Base-by-base conservation (phyloP, 2,329 filamentous ascomycete species). In the Karstenula rhodostoma region DNA sequence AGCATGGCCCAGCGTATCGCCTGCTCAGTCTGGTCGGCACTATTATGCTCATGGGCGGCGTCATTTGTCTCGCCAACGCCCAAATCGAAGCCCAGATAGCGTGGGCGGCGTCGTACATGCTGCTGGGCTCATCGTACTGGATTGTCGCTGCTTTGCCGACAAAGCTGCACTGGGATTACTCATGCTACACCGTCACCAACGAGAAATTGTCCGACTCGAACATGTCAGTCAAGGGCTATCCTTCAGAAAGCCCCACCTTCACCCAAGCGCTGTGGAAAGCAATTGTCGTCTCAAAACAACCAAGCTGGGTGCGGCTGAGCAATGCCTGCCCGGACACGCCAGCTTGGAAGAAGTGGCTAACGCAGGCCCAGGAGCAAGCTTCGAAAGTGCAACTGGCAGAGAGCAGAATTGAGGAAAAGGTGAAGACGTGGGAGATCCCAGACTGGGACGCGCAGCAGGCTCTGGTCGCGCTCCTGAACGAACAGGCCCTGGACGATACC, bases 1-100 rank as follows among this genome's bases (percentile, higher is more conserved):
- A 75, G 32, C 71, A 78, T 57, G 77, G 75, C 0, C 71, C 76
- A 2, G 69, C 75, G 4, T 84, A 84, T 63, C 75, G 82, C 25
- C 68, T 83, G 9, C 73, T 84, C 13, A 82, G 82, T n/a, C 70
- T 85, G 23, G 64, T 83, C 3, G 83, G 81, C 61, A 84, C 82
- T 6, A 71, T 84, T 48, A 76, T 85, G 72, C 78, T 85, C 51
- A 85, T 85, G 83, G 76, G 81, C 40, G 82, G 83, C 13, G 82
- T 85, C 63, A 82, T 85, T 44, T 79, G 77, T 44, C 78, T 85
- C 3, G 82, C 81, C 62, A 85, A 84, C 57, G 79, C 83, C 3
- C 78, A 77, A 25, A 79, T 82, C 12, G 73, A 80, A 44, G 72
- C 80, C 0, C 83, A 85, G 62, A 78, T 83, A 35, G 80, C 78